Percentiles rank a stretch among this genome's conserved stretches.
phyloP scores from a whole-genome alignment of 1,284 basidiomycete species.

The Puccinia triticina region DNA sequence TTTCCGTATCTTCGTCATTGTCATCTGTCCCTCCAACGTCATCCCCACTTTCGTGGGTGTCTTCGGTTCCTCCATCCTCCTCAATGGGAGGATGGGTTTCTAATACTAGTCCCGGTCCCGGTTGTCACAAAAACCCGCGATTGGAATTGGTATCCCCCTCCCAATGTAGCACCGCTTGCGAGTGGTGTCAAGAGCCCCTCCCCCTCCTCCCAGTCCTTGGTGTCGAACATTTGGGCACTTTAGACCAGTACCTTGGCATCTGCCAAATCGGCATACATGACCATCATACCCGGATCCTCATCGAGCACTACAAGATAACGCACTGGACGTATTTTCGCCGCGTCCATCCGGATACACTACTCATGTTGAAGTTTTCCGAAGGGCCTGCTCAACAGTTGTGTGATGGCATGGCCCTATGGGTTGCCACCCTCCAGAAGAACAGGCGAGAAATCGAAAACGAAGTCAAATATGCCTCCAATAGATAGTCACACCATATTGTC shows the following conservation, averaged over 20 bases:
- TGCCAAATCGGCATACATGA: neutral
- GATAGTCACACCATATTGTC: too few species aligned
- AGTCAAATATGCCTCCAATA: neutral
- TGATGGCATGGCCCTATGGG: neutral
- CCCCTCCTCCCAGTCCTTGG: neutral
- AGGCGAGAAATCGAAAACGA: neutral
- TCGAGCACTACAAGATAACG: neutral
- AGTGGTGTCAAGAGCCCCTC: too few species aligned
- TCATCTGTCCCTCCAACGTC: too few species aligned
- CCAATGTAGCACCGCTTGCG: too few species aligned
- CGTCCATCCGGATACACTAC: neutral
- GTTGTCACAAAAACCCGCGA: too few species aligned
- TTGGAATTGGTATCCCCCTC: too few species aligned
- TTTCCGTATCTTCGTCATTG: too few species aligned
- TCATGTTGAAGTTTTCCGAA: neutral
- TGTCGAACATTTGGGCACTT: neutral
- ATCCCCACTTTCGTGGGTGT: too few species aligned
- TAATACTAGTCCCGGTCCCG: too few species aligned
- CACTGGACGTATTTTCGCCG: neutral
- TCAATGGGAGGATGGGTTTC: too few species aligned
- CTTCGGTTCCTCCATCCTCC: too few species aligned
- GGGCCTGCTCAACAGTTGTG: neutral
- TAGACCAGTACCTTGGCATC: neutral
- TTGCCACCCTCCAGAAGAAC: neutral
- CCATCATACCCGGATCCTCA: neutral